Conservation (phyloP, 2,329 filamentous ascomycete genomes). For the Penicillium sp. region DNA sequence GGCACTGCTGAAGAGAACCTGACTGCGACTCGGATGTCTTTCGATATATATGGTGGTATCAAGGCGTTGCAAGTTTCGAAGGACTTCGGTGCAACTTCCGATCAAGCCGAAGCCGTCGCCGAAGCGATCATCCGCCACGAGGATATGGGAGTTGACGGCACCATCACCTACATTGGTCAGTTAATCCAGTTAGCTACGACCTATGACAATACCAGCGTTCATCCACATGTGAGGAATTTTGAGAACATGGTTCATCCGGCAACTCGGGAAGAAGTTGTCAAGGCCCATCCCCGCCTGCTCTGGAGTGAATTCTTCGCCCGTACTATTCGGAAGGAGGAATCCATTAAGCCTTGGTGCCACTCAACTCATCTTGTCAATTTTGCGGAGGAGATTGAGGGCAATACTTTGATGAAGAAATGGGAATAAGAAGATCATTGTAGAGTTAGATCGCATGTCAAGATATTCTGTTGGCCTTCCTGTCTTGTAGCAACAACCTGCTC, state of each 20-base stretch:
- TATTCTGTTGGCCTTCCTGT: too few relatives aligned
- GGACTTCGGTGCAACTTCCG: constrained; percentile 21
- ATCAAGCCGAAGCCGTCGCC: constrained; percentile 61
- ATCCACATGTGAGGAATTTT: constrained; percentile 46
- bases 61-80: constrained; percentile 56
- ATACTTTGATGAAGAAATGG: too few relatives aligned
- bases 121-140: constrained; percentile 69
- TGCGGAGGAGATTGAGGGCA: too few relatives aligned
- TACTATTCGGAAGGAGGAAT: too few relatives aligned
- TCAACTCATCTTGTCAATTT: too few relatives aligned
- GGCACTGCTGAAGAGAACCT: constrained; percentile 60
- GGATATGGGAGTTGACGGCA: constrained; percentile 62
- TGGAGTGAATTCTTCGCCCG: too few relatives aligned
- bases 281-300: too few relatives aligned
- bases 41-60: constrained; percentile 65
- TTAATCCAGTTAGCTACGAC: constrained; percentile 63
- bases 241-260: constrained; percentile 6
- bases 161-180: constrained; percentile 58
- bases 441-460: too few relatives aligned
- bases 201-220: constrained; percentile 51
- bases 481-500: too few relatives aligned
- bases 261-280: too few relatives aligned
- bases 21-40: constrained; percentile 59
- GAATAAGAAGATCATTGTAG: too few relatives aligned
- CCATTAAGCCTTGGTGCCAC: too few relatives aligned